These are phyloP conservation scores for Capsella rubella DNA, from an alignment of 441 rosid species.

Conservation along the genomic window DNA sequence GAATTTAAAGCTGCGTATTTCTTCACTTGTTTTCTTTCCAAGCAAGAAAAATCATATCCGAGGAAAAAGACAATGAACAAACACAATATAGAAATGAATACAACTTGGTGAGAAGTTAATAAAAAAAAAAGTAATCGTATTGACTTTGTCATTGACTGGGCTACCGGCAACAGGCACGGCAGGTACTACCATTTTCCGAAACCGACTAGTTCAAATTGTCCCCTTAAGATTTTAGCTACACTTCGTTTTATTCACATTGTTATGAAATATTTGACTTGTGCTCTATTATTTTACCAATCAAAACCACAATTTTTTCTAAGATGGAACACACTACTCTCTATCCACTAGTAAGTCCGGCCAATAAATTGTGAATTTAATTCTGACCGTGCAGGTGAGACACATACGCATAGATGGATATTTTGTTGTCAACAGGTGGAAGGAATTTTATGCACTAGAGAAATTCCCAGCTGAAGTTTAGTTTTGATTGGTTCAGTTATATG, in stretches of 20 bases:
- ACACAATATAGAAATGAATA: constrained; percentile 26
- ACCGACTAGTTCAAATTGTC: constrained; percentile 28
- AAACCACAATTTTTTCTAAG: no score
- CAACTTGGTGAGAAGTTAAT: constrained; percentile 14
- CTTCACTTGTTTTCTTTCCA: constrained; percentile 47
- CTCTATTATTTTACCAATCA: not conserved
- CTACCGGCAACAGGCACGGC: constrained; percentile 42
- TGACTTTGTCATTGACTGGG: constrained; percentile 46
- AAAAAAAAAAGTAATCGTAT: not conserved
- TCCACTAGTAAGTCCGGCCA: not conserved
- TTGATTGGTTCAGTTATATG: no score
- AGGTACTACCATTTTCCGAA: constrained; percentile 20
- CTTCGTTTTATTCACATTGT: not conserved
- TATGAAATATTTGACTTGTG: constrained; percentile 14
- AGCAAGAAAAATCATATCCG: constrained; percentile 45
- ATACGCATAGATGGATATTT: constrained; percentile 2
- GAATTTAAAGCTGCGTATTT: constrained; percentile 40
- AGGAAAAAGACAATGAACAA: constrained; percentile 27
- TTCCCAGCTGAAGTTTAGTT: not conserved
- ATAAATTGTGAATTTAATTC: constrained; percentile 11
- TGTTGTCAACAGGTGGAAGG: constrained; percentile 18
- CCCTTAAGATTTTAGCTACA: not conserved
- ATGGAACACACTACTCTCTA: constrained; percentile 3
- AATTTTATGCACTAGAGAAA: not conserved
- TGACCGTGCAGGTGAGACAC: not conserved